Base-by-base conservation (phyloP, 2,329 filamentous ascomycete species). In the Endoconidiophora laricicola region DNA sequence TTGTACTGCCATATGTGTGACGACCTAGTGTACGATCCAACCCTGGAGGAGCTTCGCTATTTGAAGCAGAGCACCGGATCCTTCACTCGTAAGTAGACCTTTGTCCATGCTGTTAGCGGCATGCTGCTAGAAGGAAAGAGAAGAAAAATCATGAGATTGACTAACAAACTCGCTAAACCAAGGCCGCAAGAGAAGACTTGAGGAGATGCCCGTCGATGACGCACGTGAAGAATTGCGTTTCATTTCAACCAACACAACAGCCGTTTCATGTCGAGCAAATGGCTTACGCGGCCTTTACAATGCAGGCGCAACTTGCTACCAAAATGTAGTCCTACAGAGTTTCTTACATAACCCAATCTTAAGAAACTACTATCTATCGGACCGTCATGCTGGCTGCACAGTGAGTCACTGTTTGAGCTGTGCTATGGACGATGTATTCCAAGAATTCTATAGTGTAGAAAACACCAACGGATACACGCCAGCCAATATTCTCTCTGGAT, bases 271-370 rank as follows among this genome's bases (percentile, higher is more conserved):
- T 61, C 79, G 85, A 51, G 87, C 86, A 16, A 87, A 83, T 57
- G 90, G 91, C 7, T 76, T 95, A 38, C 79, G 91, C 36, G 90
- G 90, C 29, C 82, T 98, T 54, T 95, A 94, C 65, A 98, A 96
- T 60, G 90, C 94, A 62, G 91, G 90, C n/a, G 87, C 93, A 52
- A 96, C 91, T 9, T 98, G 90, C 68, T 98, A 95, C 65, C 90
- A 96, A 73, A 94, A 91, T 58, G 90, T 95, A 26, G 87, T 96
- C 44, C 72, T 98, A 14, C 91, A 96, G 63, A 87, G 83, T 51
- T 79, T 98, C 58, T 76, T 96, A 49, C 90, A 95, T 67, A 95
- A 96, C 60, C 90, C 90, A 0, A 74, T 95, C 42, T 74, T 98
- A 26, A 80, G 86, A 53, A 88, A 90, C 58, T 96, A 86, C 64